Evolutionary conservation across 129 eudicot genomes (phyloP), one percentile per base, ranked within the genome.

Genomic region (Arctium minus): DNA sequence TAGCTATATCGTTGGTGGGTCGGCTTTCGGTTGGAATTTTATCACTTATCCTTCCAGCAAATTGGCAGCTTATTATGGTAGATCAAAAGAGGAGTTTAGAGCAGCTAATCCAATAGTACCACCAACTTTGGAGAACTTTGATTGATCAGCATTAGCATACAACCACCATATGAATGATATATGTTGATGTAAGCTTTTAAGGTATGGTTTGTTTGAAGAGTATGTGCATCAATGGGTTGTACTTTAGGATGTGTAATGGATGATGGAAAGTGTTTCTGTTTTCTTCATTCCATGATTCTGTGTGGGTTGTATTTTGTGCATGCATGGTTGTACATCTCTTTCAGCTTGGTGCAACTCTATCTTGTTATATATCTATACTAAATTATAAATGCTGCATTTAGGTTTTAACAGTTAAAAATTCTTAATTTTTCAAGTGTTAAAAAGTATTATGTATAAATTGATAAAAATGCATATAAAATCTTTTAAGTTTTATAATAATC

Each of bases 1-100:
- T 72, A 87, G 97, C 30, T 96, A 90, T 46, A 56, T 93, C n/a
- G 97, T 96, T 48, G 99, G 99, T 7, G 98, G 98, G 7, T 96
- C 99, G 6, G 97, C 99, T 75, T 92, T 96, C 48, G 99, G 99
- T 32, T 96, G 99, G 99, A 96, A 96, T 80, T 96, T 96, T 78
- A 81, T 92, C 69, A 96, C 92, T 5, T 93, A 67, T 73, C 83
- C 80, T 27, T 72, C 74, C 32, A 84, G 90, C 62, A 67, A 42
- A 74, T 71, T 85, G 87, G 75, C 89, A 3, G 79, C 78, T 48
- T 96, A 92, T 82, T 96, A 92, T 71, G 99, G 99, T 48, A 89
- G 92, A 82, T 89, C 93, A 11, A 96, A 90, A 84, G 97, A 93
- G 88, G 83, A 87, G 37, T 93, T 86, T 70, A 87, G 97, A 64